phyloP scores from a whole-genome alignment of 2,329 filamentous ascomycete species.

The Pseudocercospora cruenta region DNA sequence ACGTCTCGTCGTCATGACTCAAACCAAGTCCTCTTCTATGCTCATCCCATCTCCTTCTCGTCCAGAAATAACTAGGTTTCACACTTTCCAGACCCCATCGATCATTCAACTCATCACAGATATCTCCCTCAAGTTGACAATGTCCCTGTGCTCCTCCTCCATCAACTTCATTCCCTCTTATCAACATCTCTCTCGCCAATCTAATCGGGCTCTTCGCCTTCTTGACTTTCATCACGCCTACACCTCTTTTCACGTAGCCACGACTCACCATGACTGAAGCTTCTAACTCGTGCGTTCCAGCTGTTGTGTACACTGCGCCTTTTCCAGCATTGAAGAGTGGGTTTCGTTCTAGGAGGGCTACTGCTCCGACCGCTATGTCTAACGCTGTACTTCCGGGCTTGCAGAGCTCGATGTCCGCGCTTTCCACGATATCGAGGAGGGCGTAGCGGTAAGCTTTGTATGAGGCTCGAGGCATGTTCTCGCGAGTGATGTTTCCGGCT shows the following conservation, averaged over 20 bases:
- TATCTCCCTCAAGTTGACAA: constrained; percentile 67
- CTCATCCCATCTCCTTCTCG: constrained; percentile 76
- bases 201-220: constrained; percentile 79
- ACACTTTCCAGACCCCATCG: constrained; percentile 73
- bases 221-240: constrained; percentile 73
- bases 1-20: constrained; percentile 39
- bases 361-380: constrained; percentile 74
- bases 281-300: constrained; percentile 83
- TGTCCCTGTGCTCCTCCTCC: constrained; percentile 67
- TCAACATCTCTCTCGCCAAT: constrained; percentile 71
- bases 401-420: constrained; percentile 35
- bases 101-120: constrained; percentile 70
- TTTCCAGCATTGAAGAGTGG: constrained; percentile 82
- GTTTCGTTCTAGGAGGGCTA: constrained; percentile 75
- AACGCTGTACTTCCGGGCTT: constrained; percentile 61
- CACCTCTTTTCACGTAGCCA: constrained; percentile 73
- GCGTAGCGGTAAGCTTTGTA: constrained; percentile 45
- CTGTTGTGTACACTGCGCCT: constrained; percentile 83
- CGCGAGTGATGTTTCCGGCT: constrained; percentile 51
- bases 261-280: constrained; percentile 82
- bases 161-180: constrained; percentile 66
- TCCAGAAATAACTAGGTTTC: constrained; percentile 75
- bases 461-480: constrained; percentile 41
- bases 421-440: constrained; percentile 42
- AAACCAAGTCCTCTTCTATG: constrained; percentile 64